Percentiles rank a stretch among this genome's conserved stretches.
phyloP scores from a whole-genome alignment of 2,329 filamentous ascomycete genomes.

The Cryphonectria parasitica region DNA sequence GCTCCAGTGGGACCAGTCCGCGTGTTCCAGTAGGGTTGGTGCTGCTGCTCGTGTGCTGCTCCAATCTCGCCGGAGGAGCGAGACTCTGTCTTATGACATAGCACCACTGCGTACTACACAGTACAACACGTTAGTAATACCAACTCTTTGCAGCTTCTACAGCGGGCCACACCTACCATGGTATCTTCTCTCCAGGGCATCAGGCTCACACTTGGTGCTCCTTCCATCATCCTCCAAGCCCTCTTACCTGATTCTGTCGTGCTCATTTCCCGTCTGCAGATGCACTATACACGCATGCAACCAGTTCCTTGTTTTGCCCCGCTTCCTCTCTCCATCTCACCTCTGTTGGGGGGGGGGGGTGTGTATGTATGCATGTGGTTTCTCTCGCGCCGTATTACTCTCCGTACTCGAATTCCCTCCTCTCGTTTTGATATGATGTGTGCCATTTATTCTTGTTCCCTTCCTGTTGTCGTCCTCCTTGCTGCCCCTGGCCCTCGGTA shows the following conservation, averaged over 20 bases:
- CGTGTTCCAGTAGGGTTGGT: constrained; percentile 3
- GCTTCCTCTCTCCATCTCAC: not conserved
- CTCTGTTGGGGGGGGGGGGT: not conserved
- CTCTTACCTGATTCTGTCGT: constrained; percentile 11
- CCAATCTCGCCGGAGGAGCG: not conserved
- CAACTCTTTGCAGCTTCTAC: not conserved
- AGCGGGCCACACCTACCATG: not conserved
- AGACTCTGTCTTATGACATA: too few relatives aligned
- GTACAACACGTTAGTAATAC: not conserved
- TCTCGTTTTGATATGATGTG: not conserved
- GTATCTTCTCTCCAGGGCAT: not conserved
- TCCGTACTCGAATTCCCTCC: not conserved
- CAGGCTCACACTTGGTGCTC: not conserved
- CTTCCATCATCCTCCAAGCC: not conserved
- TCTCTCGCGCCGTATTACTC: not conserved
- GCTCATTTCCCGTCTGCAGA: constrained; percentile 13
- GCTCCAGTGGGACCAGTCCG: not conserved
- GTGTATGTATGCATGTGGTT: not conserved
- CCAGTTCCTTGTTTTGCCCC: not conserved
- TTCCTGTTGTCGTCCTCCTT: not conserved
- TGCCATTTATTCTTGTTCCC: not conserved
- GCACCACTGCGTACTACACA: too few relatives aligned
- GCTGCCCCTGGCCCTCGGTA: not conserved
- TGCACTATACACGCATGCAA: not conserved
- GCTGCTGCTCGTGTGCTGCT: not conserved